Conservation (phyloP, 805 yeast species). For the Cyberlindnera saturnus region DNA sequence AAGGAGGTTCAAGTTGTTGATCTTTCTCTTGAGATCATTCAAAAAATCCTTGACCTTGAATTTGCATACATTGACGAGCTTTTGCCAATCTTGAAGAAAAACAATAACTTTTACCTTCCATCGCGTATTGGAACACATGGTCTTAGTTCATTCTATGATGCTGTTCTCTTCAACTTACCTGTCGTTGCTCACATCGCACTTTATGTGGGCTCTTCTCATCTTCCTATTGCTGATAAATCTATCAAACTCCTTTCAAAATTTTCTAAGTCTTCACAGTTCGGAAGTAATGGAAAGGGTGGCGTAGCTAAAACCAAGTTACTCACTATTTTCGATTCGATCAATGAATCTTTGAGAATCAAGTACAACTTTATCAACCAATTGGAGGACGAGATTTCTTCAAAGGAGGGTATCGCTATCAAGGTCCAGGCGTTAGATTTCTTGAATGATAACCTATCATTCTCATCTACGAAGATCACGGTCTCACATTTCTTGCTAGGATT, state of each 20-base stretch:
- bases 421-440: conserved; percentile 55
- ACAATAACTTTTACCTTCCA: conserved; percentile 26
- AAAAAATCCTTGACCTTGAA: conserved; percentile 45
- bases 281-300: conserved; percentile 20
- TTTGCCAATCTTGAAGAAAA: conserved; percentile 42
- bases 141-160: conserved; percentile 59
- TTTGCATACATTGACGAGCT: conserved; percentile 52
- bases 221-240: conserved; percentile 45
- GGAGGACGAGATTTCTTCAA: conserved; percentile 37
- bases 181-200: conserved; percentile 69
- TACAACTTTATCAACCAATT: conserved; percentile 67
- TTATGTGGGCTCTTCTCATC: conserved; percentile 56
- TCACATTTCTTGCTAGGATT: conserved; percentile 80
- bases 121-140: conserved; percentile 49
- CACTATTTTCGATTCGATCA: conserved; percentile 65
- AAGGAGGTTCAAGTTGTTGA: conserved; percentile 32
- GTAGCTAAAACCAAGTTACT: conserved; percentile 55
- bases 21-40: conserved; percentile 38
- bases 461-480: conserved; percentile 41
- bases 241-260: conserved; percentile 48
- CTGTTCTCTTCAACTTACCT: conserved; percentile 64
- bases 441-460: conserved; percentile 37
- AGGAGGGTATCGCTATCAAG: conserved; percentile 43
- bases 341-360: conserved; percentile 71
- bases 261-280: conserved; percentile 43